Evolutionary conservation across 768 basidiomycete species (phyloP), one percentile per base, ranked within the genome.

Genomic region (Auriscalpium microsporum): DNA sequence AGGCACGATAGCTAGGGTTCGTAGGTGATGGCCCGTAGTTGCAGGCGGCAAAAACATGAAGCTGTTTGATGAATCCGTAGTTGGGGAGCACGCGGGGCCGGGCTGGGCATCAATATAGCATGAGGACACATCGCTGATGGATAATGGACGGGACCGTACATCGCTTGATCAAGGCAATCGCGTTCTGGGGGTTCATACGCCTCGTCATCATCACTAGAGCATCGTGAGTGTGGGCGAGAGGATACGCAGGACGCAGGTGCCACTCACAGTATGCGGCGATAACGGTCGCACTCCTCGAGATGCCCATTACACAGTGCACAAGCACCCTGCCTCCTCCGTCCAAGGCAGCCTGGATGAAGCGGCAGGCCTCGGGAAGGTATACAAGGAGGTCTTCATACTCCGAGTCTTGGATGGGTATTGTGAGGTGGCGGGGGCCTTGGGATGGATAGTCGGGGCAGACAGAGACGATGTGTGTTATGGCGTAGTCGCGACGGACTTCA

Each of bases 401-500:
- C 0, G 73, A 73, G 62, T 78, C 77, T 59, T 79, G 68, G 17
- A 78, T 78, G 54, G 78, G 73, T 63, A 91, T 83, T 56, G 85
- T 83, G 71, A 84, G 72, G 67, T 90, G 89, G 48, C 68, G 69
- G 50, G 86, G 76, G 19, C 85, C 86, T 50, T 87, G 86, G 6
- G 75, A 74, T 56, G 65, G 52, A 50, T 54, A 60, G 53, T 91
- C 89, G 37, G 72, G 68, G 64, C 89, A 90, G 53, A 89, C 87
- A 47, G 87, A 90, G 16, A 91, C 67, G 50, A 90, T 82, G 69
- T 91, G 89, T 6, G 86, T 87, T 58, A 91, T 85, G 57, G 80
- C 80, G 61, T 83, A 82, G 68, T 89, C 86, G 50, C 80, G 58
- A 35, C 55, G 61, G 17, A 53, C 45, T 11, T 57, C 53, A 21